phyloP scores from a whole-genome alignment of 1,139 yeast genomes.

The Pichia sp. region DNA sequence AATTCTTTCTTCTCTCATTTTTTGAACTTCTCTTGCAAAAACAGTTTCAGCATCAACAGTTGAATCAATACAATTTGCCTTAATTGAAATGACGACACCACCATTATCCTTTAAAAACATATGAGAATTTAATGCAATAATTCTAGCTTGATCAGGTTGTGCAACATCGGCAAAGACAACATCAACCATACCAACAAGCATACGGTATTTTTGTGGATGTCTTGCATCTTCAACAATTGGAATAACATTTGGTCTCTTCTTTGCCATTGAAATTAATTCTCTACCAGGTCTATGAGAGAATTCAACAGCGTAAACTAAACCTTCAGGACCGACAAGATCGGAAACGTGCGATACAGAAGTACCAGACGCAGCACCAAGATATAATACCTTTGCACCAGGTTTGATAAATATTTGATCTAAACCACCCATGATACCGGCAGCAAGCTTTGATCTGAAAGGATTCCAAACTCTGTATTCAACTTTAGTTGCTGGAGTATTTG shows the following conservation, averaged over 20 bases:
- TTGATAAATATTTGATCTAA: constrained; percentile 93
- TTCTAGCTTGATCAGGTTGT: constrained; percentile 99
- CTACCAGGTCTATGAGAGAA: constrained; percentile 99
- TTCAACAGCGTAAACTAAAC: constrained; percentile 97
- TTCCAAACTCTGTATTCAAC: constrained; percentile 99
- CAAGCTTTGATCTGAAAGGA: constrained; percentile 98
- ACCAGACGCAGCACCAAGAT: constrained; percentile 99
- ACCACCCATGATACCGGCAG: constrained; percentile 99
- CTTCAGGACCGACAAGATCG: constrained; percentile 98
- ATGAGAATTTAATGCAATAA: constrained; percentile 96
- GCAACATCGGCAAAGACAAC: constrained; percentile 99
- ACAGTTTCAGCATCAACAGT: constrained; percentile 99
- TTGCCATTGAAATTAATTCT: constrained; percentile 98
- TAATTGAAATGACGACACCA: constrained; percentile 95
- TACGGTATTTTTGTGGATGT: constrained; percentile 99
- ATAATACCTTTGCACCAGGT: constrained; percentile 96
- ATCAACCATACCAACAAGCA: constrained; percentile 98
- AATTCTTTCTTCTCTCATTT: constrained; percentile 96
- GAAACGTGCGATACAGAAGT: constrained; percentile 98
- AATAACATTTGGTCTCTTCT: constrained; percentile 98
- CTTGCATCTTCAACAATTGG: constrained; percentile 99
- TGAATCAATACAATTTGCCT: constrained; percentile 99
- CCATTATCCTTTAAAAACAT: constrained; percentile 97
- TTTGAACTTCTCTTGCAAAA: constrained; percentile 98
- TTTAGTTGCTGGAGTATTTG: constrained; percentile 86